Evolutionary conservation across 2,329 filamentous ascomycete genomes (phyloP), one percentile per base, ranked within the genome.

Genomic region (Penicillium corylophilum): DNA sequence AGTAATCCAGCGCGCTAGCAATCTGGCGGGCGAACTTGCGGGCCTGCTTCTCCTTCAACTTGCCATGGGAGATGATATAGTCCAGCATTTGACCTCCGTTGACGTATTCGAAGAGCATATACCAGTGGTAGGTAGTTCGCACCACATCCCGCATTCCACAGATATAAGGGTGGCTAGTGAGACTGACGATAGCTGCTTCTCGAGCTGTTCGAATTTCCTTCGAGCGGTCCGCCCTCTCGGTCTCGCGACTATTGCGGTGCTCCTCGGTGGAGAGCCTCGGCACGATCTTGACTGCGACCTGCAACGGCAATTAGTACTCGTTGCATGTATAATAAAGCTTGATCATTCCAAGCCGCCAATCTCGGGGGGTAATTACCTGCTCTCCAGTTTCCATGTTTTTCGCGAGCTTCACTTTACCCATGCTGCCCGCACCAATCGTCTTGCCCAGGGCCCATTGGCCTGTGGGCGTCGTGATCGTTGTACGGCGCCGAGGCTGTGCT

Each of bases 1-100:
- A 96, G 74, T 97, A 99, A 72, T 99, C 94, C 51, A 99, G 79
- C 28, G 94, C 91, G 68, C 93, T 96, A 29, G 93, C 91, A 60
- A 99, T 97, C 75, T 99, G 94, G 36, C 94, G 88, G 60, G 90
- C 95, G 71, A 99, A 99, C 71, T 97, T 97, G 65, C 94, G 86
- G 8, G 94, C 94, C 74, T 96, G 93, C 74, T 97, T 97, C 77
- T 99, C 94, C 79, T 97, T 97, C 57, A 99, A 79, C 66, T 95
- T 89, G 52, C 93, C 94, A 67, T 99, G 94, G 3, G 92, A 96
- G 69, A 99, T 99, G 71, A 99, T 99, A 74, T 97, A 99, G 77
- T 99, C 94, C 55, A 99, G 85, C 94, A 99, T 97, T 75, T 99
- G 94, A 16, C 94, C 94, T 43, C 94, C 94, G 68, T 99, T 96